Conservation (phyloP, 1,284 basidiomycete species). For the Rhodotorula mucilaginosa region DNA sequence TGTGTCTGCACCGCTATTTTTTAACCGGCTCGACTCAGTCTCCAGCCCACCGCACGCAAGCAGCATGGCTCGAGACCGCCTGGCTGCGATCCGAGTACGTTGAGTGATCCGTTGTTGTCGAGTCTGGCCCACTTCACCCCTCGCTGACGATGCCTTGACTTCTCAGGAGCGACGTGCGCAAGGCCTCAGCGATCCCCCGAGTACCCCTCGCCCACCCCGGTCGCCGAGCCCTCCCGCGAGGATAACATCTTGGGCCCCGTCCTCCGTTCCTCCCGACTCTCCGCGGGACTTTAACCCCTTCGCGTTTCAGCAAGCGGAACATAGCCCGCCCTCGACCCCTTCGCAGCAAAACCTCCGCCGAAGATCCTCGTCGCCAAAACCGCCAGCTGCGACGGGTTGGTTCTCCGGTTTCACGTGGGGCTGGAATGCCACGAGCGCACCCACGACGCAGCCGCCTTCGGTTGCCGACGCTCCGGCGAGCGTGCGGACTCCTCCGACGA, state of each 20-base stretch:
- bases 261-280: neutral
- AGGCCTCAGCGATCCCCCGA: neutral
- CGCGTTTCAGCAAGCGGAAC: neutral
- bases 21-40: no score
- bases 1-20: no score
- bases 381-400: neutral
- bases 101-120: neutral
- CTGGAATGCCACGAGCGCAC: neutral
- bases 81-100: slow-evolving; percentile 31
- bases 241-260: neutral
- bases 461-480: neutral
- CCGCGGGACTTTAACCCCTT: slow-evolving; percentile 12
- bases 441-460: neutral
- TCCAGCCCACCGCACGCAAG: no score
- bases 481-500: neutral
- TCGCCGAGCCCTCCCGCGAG: neutral
- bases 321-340: neutral
- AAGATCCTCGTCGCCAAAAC: neutral
- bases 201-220: neutral
- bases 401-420: neutral
- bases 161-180: neutral
- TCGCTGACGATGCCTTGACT: neutral
- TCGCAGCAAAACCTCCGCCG: neutral
- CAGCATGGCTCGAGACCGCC: slow-evolving; percentile 32
- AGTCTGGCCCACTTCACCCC: no score